Evolutionary conservation across 2,329 filamentous ascomycete genomes (phyloP).

Genomic region (Aspergillus pseudoterreus): DNA sequence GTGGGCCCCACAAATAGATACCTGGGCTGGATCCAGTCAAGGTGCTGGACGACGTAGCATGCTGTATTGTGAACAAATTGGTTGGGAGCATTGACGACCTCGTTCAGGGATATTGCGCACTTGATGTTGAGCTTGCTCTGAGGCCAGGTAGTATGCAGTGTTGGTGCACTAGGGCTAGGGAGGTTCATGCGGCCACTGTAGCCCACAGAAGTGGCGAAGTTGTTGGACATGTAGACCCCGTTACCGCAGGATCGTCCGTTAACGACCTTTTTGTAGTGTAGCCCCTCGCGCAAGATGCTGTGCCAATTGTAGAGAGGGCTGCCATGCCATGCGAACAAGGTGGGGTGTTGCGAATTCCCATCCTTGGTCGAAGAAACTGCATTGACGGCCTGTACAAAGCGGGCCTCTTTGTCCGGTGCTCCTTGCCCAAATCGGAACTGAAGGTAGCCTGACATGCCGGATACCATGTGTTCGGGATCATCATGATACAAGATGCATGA

Average conservation of each 20-base stretch:
- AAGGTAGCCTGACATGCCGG: constrained; percentile 63
- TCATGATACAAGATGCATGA: constrained; percentile 76
- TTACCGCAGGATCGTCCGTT: constrained; percentile 72
- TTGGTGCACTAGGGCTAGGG: too few relatives aligned
- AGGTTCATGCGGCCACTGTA: constrained; percentile 42
- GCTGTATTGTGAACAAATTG: constrained; percentile 56
- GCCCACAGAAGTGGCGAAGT: constrained; percentile 53
- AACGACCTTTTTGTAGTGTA: constrained; percentile 62
- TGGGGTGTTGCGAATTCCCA: constrained; percentile 53
- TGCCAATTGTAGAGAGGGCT: constrained; percentile 79
- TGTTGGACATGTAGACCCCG: constrained; percentile 74
- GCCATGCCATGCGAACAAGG: constrained; percentile 84
- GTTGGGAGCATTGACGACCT: constrained; percentile 71
- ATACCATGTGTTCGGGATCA: constrained; percentile 50
- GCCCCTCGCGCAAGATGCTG: constrained; percentile 76
- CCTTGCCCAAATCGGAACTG: constrained; percentile 89
- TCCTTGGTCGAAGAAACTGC: constrained; percentile 24
- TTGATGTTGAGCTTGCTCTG: constrained; percentile 61
- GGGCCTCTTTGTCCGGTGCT: constrained; percentile 77
- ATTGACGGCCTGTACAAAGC: constrained; percentile 64
- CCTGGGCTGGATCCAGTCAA: constrained; percentile 86
- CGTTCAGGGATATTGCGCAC: constrained; percentile 69
- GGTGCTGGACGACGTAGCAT: constrained; percentile 66
- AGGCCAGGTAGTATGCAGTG: constrained; percentile 52
- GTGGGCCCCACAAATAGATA: constrained; percentile 66